Evolutionary conservation across 148 eudicot species (phyloP), one percentile per base, ranked within the genome.

Genomic region (Amaranthus palmeri): DNA sequence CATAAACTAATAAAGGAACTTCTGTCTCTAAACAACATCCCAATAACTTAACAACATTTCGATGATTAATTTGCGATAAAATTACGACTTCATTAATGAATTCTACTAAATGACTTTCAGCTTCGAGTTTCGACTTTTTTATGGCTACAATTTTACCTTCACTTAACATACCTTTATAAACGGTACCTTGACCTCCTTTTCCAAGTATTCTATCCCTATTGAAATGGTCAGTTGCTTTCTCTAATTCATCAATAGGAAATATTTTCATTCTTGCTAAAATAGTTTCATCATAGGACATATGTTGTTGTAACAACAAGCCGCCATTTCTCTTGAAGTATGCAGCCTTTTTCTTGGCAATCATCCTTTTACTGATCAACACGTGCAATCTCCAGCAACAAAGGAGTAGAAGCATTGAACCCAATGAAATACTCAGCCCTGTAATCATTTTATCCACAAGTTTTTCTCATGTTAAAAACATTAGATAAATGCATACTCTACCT

Each of bases 101-200:
- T 5, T 63, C 64, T 41, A 54, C 79, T 4, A 70, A 42, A 11
- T 76, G 78, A 56, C 45, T 53, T 61, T 76, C 73, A 55, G 69
- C 78, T 7, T 68, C 73, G 17, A 15, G 15, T 15, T 54, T 70
- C 0, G 79, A 54, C 54, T 76, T 76, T 64, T 76, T 76, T 4
- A 69, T 47, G 13, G 79, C 74, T 8, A 76, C 74, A 7, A 70
- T 54, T 44, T 46, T 76, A 69, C 79, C 79, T 62, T 76, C 70
- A 10, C 10, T 62, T 17, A 70, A 54, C 70, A 70, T 76, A 6
- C 79, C 79, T 11, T 76, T 76, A 58, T 62, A 70, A 41, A 76
- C 79, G 0, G 74, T 69, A 42, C 74, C 79, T 55, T 76, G 79
- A 10, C 73, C 78, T 41, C 78, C 78, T 68, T 75, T 72, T 52